Conservation (phyloP, 768 basidiomycete species). For the Rhizopogon vesiculosus region DNA sequence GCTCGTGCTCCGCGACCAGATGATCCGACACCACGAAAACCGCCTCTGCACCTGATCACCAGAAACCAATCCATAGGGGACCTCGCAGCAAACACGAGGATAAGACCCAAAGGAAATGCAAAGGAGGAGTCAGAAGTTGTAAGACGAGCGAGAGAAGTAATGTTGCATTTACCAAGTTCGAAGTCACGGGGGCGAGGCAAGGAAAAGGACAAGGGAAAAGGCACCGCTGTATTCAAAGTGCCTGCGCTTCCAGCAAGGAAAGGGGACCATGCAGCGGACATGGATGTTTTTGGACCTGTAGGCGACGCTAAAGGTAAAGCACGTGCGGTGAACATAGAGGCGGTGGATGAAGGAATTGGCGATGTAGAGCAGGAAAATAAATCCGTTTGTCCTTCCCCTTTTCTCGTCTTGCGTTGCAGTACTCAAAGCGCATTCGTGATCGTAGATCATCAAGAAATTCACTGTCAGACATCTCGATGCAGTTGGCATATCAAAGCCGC, state of each 20-base stretch:
- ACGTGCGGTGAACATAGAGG: slow-evolving; percentile 23
- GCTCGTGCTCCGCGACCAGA: slow-evolving; percentile 59
- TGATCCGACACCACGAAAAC: slow-evolving; percentile 72
- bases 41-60: slow-evolving; percentile 35
- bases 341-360: slow-evolving; percentile 14
- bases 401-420: background rate
- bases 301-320: slow-evolving; percentile 36
- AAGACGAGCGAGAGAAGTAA: slow-evolving; percentile 31
- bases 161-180: slow-evolving; percentile 32
- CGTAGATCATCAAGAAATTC: slow-evolving; percentile 36
- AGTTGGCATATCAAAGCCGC: slow-evolving; percentile 29
- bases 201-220: slow-evolving; percentile 11
- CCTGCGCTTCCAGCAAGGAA: slow-evolving; percentile 38
- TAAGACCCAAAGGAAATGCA: slow-evolving; percentile 16
- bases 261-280: slow-evolving; percentile 7
- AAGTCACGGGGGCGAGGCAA: slow-evolving; percentile 1
- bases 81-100: slow-evolving; percentile 18
- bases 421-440: background rate
- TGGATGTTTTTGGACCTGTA: slow-evolving; percentile 26
- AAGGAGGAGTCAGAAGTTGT: slow-evolving; percentile 26
- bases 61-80: slow-evolving; percentile 8
- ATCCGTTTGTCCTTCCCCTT: slow-evolving; percentile 36
- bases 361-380: slow-evolving; percentile 57
- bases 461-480: slow-evolving; percentile 27
- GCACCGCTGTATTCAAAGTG: slow-evolving; percentile 36